A percentile compares a stretch with the other conserved stretches of the same genome.
Evolutionary conservation across 768 basidiomycete genomes (phyloP).

Genomic region (Cubamyces sp.): DNA sequence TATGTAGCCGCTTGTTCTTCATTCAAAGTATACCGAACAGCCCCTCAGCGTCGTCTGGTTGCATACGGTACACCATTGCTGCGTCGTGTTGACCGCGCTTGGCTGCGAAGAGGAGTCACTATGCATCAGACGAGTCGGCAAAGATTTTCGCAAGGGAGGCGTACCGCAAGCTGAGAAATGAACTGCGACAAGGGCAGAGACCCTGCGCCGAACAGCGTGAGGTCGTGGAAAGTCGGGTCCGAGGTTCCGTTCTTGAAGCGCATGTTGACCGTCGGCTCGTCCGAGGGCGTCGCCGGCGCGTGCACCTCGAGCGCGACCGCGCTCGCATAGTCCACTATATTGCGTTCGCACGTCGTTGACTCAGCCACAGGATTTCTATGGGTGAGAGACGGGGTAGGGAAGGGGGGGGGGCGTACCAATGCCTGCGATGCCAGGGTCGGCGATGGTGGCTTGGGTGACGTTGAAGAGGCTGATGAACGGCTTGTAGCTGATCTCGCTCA

Average conservation of each 20-base stretch:
- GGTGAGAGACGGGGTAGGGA: background rate
- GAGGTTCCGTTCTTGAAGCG: constrained; percentile 71
- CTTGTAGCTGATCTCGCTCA: constrained; percentile 71
- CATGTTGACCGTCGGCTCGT: constrained; percentile 55
- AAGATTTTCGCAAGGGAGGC: background rate
- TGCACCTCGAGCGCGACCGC: constrained; percentile 64
- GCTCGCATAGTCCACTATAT: constrained; percentile 63
- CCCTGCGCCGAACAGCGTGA: constrained; percentile 36
- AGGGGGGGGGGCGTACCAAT: constrained; percentile 47
- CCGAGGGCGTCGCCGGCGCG: constrained; percentile 39
- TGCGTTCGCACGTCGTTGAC: background rate
- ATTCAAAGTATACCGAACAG: constrained; percentile 38
- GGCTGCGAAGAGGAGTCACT: constrained; percentile 36
- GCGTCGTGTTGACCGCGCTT: constrained; percentile 51
- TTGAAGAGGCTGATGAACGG: constrained; percentile 79
- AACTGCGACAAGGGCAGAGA: constrained; percentile 52
- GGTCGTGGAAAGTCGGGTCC: constrained; percentile 48
- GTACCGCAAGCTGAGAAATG: constrained; percentile 36
- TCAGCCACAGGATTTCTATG: too few species aligned
- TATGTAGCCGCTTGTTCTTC: background rate
- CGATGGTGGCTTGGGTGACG: constrained; percentile 60
- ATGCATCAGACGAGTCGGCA: background rate
- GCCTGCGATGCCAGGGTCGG: constrained; percentile 56
- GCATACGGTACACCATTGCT: constrained; percentile 63
- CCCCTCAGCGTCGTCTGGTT: constrained; percentile 58